Conservation (phyloP, 129 eudicot genomes). For the Lactuca saligna region DNA sequence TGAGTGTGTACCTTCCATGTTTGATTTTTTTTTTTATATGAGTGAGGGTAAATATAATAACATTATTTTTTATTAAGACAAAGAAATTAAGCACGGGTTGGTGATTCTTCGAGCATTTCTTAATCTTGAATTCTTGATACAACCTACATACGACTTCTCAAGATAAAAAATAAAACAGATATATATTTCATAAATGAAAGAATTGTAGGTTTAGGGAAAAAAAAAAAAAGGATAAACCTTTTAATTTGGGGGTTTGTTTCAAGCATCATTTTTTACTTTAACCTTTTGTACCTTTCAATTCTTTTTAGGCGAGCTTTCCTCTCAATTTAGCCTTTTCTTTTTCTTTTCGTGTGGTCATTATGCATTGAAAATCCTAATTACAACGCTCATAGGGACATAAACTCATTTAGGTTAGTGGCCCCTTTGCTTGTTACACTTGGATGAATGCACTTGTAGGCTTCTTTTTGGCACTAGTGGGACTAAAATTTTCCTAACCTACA, state of each 20-base stretch:
- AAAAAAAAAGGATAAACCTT: too few species aligned
- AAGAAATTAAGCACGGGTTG: neutral
- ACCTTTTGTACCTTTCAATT: slow-evolving; percentile 44
- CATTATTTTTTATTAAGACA: too few species aligned
- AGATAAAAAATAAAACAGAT: too few species aligned
- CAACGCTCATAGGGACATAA: slow-evolving; percentile 33
- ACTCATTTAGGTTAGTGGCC: slow-evolving; percentile 25
- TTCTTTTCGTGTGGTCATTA: slow-evolving; percentile 17
- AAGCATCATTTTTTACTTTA: slow-evolving; percentile 63
- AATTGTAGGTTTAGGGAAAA: neutral
- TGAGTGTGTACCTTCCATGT: too few species aligned
- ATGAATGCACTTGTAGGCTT: slow-evolving; percentile 39
- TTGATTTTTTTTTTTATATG: too few species aligned
- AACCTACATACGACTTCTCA: too few species aligned
- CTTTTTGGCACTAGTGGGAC: slow-evolving; percentile 12
- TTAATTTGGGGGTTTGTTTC: slow-evolving; percentile 32
- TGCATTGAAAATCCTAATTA: slow-evolving; percentile 31
- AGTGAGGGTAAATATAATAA: too few species aligned
- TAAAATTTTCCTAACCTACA: neutral
- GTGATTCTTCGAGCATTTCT: neutral
- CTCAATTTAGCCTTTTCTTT: slow-evolving; percentile 21
- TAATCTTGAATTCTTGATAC: too few species aligned
- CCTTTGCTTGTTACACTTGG: slow-evolving; percentile 36
- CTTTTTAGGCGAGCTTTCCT: slow-evolving; percentile 64
- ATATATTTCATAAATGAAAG: neutral